These are phyloP conservation scores for Stylosanthes scabra DNA, from an alignment of 331 rosid species.

Conservation along the genomic window DNA sequence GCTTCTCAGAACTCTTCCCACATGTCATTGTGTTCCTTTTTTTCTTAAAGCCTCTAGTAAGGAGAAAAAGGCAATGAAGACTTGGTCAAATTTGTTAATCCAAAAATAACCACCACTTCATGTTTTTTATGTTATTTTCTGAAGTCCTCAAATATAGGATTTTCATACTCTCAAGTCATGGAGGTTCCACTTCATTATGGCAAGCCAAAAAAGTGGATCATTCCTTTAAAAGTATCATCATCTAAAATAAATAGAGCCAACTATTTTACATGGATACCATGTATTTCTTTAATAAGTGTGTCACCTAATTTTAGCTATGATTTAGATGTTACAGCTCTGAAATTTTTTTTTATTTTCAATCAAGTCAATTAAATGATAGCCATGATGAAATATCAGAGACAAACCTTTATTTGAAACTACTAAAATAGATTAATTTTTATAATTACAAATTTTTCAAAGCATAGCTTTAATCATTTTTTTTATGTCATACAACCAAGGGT, in stretches of 20 bases:
- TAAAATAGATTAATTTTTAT: too few relatives aligned
- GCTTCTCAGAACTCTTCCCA: slow-evolving; percentile 32
- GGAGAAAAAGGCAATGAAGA: slow-evolving; percentile 43
- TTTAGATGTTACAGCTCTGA: slow-evolving; percentile 9
- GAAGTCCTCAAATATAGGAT: slow-evolving; percentile 39
- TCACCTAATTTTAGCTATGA: slow-evolving; percentile 32
- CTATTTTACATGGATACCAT: slow-evolving; percentile 23
- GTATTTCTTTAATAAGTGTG: slow-evolving; percentile 9
- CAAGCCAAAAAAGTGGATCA: slow-evolving; percentile 35
- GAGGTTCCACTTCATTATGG: slow-evolving; percentile 35
- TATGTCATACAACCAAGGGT: not conserved
- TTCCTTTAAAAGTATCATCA: slow-evolving; percentile 31
- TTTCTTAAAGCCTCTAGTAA: slow-evolving; percentile 43
- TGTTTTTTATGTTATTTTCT: slow-evolving; percentile 17
- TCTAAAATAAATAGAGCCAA: slow-evolving; percentile 36
- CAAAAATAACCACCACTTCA: slow-evolving; percentile 41
- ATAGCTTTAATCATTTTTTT: not conserved
- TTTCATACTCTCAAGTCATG: slow-evolving; percentile 30
- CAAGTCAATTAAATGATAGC: slow-evolving; percentile 26
- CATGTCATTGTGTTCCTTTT: slow-evolving; percentile 23
- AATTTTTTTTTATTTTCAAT: slow-evolving; percentile 8
- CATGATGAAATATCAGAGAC: not conserved
- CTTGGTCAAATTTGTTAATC: slow-evolving; percentile 53
- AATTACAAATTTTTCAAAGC: not conserved
- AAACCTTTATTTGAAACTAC: not conserved